These are phyloP conservation scores for Margaritispora aquatica DNA, from an alignment of 495 filamentous ascomycete genomes.

Conservation along the genomic window DNA sequence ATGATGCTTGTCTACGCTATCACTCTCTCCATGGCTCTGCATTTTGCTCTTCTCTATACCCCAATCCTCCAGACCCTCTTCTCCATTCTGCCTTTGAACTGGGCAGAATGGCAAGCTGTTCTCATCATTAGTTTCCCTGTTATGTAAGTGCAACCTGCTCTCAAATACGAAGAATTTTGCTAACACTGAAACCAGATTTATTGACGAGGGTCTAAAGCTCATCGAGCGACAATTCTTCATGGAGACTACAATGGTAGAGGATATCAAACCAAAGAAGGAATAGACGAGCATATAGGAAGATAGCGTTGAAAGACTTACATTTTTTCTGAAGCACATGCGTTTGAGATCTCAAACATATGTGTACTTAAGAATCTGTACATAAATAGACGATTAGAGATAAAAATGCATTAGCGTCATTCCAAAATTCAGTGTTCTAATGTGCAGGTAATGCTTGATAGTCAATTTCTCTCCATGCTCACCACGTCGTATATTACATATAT, in stretches of 20 bases:
- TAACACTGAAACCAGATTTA: constrained; percentile 47
- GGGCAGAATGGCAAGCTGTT: constrained; percentile 91
- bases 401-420: constrained; percentile 14
- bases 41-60: constrained; percentile 90
- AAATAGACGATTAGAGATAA: constrained; percentile 21
- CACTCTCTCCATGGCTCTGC: constrained; percentile 86
- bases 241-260: constrained; percentile 20
- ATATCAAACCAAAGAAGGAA: constrained; percentile 21
- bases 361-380: no score
- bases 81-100: constrained; percentile 82
- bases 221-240: constrained; percentile 61
- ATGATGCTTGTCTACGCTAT: constrained; percentile 97
- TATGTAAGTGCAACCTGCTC: constrained; percentile 58
- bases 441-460: no score
- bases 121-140: constrained; percentile 84
- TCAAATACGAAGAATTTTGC: constrained; percentile 30
- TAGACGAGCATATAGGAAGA: constrained; percentile 6
- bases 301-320: not conserved
- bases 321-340: no score
- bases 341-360: no score
- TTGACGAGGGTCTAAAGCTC: constrained; percentile 86
- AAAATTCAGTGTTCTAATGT: no score
- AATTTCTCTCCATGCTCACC: no score
- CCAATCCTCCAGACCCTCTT: constrained; percentile 87
- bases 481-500: no score